Evolutionary conservation across 768 basidiomycete genomes (phyloP).

Genomic region (Clathrus columnatus): DNA sequence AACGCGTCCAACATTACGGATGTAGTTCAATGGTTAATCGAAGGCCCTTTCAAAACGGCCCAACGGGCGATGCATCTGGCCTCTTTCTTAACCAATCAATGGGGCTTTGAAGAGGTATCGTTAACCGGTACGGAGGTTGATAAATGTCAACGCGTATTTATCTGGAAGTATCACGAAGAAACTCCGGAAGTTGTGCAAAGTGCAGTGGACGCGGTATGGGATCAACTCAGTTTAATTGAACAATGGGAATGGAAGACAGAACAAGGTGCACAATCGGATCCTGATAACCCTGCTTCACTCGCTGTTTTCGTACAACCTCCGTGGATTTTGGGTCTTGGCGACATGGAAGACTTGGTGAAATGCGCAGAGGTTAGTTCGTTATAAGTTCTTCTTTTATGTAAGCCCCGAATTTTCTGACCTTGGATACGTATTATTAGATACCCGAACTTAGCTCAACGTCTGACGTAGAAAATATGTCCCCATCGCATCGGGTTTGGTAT

Average conservation of each 20-base stretch:
- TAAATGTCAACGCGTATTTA: conserved; percentile 18
- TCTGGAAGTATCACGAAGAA: conserved; percentile 21
- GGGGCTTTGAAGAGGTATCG: conserved; percentile 22
- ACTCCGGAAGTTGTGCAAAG: conserved; percentile 6
- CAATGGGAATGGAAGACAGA: not conserved
- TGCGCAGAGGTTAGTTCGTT: too few relatives aligned
- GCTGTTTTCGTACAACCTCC: conserved; percentile 31
- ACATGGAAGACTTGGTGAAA: conserved; percentile 26
- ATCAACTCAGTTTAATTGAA: too few relatives aligned
- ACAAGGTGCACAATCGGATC: not conserved
- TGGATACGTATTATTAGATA: too few relatives aligned
- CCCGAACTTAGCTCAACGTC: too few relatives aligned
- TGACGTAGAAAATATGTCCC: too few relatives aligned
- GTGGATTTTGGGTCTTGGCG: conserved; percentile 28
- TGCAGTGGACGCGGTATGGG: too few relatives aligned
- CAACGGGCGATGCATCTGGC: conserved; percentile 32
- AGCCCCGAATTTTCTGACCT: too few relatives aligned
- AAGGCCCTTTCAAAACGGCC: conserved; percentile 43
- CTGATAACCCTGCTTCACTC: conserved; percentile 14
- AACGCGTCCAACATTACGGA: not conserved
- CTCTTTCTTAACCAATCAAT: conserved; percentile 22
- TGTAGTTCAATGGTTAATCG: conserved; percentile 34
- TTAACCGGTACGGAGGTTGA: conserved; percentile 13
- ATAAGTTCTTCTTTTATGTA: too few relatives aligned
- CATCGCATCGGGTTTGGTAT: too few relatives aligned